Conservation (phyloP, 768 basidiomycete genomes). For the Chalciporus pseudorubinellus region DNA sequence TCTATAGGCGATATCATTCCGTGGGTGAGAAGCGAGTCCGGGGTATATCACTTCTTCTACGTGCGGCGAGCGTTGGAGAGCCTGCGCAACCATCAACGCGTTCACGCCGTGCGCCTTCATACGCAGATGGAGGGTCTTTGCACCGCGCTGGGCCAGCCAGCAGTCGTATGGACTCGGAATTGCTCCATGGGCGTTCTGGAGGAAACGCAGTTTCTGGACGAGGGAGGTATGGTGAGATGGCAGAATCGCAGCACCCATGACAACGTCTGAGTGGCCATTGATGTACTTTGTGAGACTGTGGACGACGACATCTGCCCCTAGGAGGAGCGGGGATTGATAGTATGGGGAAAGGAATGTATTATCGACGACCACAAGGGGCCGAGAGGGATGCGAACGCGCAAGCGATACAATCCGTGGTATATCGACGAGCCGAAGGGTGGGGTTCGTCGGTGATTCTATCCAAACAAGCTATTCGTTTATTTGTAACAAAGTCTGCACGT, state of each 20-base stretch:
- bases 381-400: conserved; percentile 57
- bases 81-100: conserved; percentile 71
- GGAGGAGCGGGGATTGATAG: conserved; percentile 83
- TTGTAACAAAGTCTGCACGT: background rate
- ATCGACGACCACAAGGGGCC: conserved; percentile 85
- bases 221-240: conserved; percentile 51
- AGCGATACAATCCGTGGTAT: conserved; percentile 68
- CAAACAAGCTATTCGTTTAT: conserved; percentile 66
- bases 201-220: conserved; percentile 65
- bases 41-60: conserved; percentile 89
- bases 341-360: conserved; percentile 94
- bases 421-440: conserved; percentile 83
- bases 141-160: conserved; percentile 87
- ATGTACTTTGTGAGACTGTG: conserved; percentile 90
- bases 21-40: conserved; percentile 66
- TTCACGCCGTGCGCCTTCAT: conserved; percentile 86
- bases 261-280: conserved; percentile 91
- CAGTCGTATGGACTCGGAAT: conserved; percentile 84
- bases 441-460: conserved; percentile 96
- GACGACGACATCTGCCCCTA: conserved; percentile 80
- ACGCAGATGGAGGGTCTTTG: conserved; percentile 87
- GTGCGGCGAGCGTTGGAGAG: conserved; percentile 49
- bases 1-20: conserved; percentile 59
- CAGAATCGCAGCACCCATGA: conserved; percentile 83
- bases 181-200: conserved; percentile 87